Base-by-base conservation (phyloP, 768 basidiomycete species). In the Royoungia palumana region DNA sequence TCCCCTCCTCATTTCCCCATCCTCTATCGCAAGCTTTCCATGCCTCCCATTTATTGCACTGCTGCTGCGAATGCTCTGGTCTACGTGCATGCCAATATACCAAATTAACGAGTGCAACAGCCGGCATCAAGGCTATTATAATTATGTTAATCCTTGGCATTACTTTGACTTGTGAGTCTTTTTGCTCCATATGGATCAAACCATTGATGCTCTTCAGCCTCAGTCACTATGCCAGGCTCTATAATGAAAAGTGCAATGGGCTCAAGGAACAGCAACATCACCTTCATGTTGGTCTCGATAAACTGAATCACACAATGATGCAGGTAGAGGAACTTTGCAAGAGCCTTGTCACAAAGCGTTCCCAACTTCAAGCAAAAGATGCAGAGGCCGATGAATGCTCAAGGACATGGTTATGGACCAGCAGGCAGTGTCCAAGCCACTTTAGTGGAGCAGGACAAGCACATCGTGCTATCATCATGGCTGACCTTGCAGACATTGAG, bases 211-310 rank as follows among this genome's bases (percentile, higher is more conserved):
- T 36, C 28, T 60, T 16, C 56, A 97, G 94, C 65, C 95, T 99
- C 71, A 89, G 94, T 56, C 96, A 99, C 58, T 99, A 96, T 62
- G 95, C 97, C 32, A 81, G 87, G 16, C 79, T 99, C 24, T 93
- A 93, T 65, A 89, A 84, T 43, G 95, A 98, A 69, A 99, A 98
- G 70, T 87, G 92, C 13, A 94, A 96, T 55, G 94, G 97, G 62
- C 76, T 99, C 16, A 96, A 98, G 68, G 96, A 99, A 65, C 94
- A 99, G 63, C 96, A 98, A 62, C 87, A 95, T 25, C 96, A 99
- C 72, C 78, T 99, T 46, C 96, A 99, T 59, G 93, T 98, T 53
- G 96, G 96, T 49, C 80, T 99, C 43, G 94, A 98, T 69, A 99
- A 99, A 69, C 80, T 98, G 21, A 85, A 83, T 25, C 90, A 94